Evolutionary conservation across 2,329 filamentous ascomycete species (phyloP), one percentile per base, ranked within the genome.

Genomic region (Arthrobotrys megalospora): DNA sequence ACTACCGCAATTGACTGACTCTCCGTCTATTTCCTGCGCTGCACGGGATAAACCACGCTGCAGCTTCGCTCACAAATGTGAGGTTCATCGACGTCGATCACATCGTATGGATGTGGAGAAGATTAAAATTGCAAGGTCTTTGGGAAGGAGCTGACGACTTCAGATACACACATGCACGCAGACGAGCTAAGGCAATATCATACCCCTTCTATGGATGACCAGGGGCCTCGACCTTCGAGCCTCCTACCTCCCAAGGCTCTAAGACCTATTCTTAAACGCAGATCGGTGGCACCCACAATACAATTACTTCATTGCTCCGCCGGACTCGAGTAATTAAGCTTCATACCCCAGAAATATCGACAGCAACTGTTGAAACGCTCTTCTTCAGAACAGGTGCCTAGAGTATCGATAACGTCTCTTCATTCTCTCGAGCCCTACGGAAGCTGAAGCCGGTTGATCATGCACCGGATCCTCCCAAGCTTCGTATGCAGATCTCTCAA

Each of bases 381-480:
- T 43, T 34, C 10, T 48, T 6, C 48, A 66, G 5, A 8, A 63
- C 47, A 67, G 63, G 36, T 67, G 63, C 63, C 63, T 67, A 67
- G 63, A 43, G 19, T 19, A 36, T 64, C 41, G 38, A 48, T 64
- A 48, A 55, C 16, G 11, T 62, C 66, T 48, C 47, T 24, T 28
- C 47, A 1, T 12, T 3, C 5, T 12, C 19, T 24, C 14, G 52
- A 70, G 21, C 52, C 60, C 38, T 50, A 50, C 60, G 69, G 69
- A 60, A 66, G 38, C 69, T 66, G 62, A 73, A 73, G 62, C 69
- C 69, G 69, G 69, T 50, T 73, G 69, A 73, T 73, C 69, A 66
- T 66, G 69, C 69, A 73, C 69, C 24, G 60, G 32, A 73, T 73
- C 43, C 69, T 24, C 21, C 41, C 60, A 60, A 52, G 58, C 60